A percentile compares a stretch with the other conserved stretches of the same genome.
Evolutionary conservation across 495 filamentous ascomycete species (phyloP).

Genomic region (Talaromyces trachyspermus): DNA sequence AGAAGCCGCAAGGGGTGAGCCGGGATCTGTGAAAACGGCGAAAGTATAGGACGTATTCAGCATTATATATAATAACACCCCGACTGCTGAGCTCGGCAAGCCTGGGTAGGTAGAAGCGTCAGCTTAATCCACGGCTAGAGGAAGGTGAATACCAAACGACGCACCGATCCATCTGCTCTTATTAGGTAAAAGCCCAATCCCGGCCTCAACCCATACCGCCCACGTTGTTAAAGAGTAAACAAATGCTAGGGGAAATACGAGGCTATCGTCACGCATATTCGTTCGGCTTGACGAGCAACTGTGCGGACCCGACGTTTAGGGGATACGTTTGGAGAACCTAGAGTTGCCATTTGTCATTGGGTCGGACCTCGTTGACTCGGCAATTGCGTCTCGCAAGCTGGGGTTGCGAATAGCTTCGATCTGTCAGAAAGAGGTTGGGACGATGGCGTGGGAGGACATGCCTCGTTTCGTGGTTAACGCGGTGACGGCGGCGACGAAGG

Average conservation of each 20-base stretch:
- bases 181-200: conserved; percentile 56
- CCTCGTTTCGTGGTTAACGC: too few relatives aligned
- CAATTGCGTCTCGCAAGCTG: too few relatives aligned
- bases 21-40: conserved; percentile 88
- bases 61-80: conserved; percentile 64
- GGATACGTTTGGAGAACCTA: conserved; percentile 36
- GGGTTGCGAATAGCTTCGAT: not conserved
- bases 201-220: conserved; percentile 81
- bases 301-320: conserved; percentile 43
- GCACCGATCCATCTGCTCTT: conserved; percentile 61
- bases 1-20: conserved; percentile 49
- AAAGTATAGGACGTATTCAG: conserved; percentile 82
- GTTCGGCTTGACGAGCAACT: conserved; percentile 73
- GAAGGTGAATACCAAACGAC: not conserved
- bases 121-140: not conserved
- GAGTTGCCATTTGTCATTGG: conserved; percentile 29
- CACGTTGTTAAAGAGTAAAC: conserved; percentile 85
- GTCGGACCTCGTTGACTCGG: too few relatives aligned
- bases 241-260: conserved; percentile 88
- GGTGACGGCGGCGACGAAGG: too few relatives aligned
- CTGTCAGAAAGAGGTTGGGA: not conserved
- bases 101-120: conserved; percentile 17
- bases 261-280: conserved; percentile 68
- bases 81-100: conserved; percentile 45
- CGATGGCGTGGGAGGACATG: not conserved